phyloP scores from a whole-genome alignment of 129 eudicot genomes.

The Chrysanthemum lavandulifolium region DNA sequence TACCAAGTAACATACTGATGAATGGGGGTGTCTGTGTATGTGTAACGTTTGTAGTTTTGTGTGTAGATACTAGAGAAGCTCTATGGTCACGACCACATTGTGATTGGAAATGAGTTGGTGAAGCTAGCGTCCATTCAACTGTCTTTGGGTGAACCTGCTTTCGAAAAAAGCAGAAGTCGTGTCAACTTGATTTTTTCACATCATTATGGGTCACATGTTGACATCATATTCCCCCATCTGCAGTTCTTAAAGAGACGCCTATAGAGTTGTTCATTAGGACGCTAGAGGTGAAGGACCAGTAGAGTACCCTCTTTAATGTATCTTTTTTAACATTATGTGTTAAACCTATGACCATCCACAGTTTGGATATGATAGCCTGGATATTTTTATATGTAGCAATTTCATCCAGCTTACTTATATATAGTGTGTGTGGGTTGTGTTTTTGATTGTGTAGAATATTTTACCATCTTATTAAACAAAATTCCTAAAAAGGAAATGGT shows the following conservation, averaged over 20 bases:
- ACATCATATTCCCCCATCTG: conserved; percentile 50
- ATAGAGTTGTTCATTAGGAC: conserved; percentile 13
- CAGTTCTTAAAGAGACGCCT: conserved; percentile 31
- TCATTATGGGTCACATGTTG: conserved; percentile 64
- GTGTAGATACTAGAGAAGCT: conserved; percentile 71
- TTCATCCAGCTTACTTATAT: no score
- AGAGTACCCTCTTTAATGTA: neutral
- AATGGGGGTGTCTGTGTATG: neutral
- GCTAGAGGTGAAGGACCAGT: neutral
- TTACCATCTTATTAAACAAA: no score
- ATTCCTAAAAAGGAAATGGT: no score
- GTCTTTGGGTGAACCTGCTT: conserved; percentile 36
- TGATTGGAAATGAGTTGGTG: conserved; percentile 68
- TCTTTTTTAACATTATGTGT: no score
- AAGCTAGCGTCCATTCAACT: conserved; percentile 72
- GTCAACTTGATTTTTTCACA: conserved; percentile 42
- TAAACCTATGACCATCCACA: no score
- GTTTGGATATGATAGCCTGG: no score
- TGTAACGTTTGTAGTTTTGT: neutral
- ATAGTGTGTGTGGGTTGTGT: no score
- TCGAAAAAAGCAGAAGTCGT: conserved; percentile 29
- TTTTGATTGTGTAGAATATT: no score
- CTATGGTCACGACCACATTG: conserved; percentile 59
- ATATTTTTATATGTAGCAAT: no score
- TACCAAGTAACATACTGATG: conserved; percentile 5